A percentile compares a stretch with the other conserved stretches of the same genome.
Evolutionary conservation across 2,329 filamentous ascomycete genomes (phyloP).

Genomic region (Coniosporium tulheliwenetii): DNA sequence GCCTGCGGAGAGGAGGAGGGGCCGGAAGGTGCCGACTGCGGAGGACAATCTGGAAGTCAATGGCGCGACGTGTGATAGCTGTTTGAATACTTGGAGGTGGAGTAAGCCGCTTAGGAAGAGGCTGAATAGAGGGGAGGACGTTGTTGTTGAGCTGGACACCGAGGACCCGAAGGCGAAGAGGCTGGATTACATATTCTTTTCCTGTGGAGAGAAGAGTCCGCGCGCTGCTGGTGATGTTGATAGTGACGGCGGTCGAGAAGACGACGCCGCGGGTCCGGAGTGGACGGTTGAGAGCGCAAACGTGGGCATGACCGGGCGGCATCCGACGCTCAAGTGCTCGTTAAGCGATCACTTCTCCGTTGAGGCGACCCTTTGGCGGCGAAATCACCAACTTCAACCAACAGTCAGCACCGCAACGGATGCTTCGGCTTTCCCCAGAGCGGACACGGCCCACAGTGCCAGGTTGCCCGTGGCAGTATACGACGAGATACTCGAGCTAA

Average conservation of each 20-base stretch:
- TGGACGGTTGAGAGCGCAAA: conserved; percentile 59
- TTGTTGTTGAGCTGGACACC: conserved; percentile 47
- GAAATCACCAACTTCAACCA: neutral
- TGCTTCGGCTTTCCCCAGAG: conserved; percentile 5
- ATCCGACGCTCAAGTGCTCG: conserved; percentile 68
- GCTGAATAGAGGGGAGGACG: conserved; percentile 48
- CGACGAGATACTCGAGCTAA: conserved; percentile 58
- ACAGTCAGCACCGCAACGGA: neutral
- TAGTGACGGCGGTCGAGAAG: conserved; percentile 14
- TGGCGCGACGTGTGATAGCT: conserved; percentile 73
- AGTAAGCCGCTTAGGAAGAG: conserved; percentile 51
- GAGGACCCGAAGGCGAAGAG: conserved; percentile 66
- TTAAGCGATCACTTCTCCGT: conserved; percentile 93
- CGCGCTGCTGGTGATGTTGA: no score
- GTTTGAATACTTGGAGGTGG: conserved; percentile 92
- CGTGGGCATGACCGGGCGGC: conserved; percentile 68
- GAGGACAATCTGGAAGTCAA: conserved; percentile 65
- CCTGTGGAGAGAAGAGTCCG: no score
- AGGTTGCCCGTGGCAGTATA: conserved; percentile 37
- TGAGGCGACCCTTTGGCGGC: conserved; percentile 53
- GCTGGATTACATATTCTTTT: conserved; percentile 85
- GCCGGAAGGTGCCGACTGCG: conserved; percentile 55
- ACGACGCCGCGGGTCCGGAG: conserved; percentile 14
- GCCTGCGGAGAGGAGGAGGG: conserved; percentile 48
- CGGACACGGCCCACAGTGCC: neutral